Conservation (phyloP, 345 rosid species). For the Eucalyptus cloeziana region DNA sequence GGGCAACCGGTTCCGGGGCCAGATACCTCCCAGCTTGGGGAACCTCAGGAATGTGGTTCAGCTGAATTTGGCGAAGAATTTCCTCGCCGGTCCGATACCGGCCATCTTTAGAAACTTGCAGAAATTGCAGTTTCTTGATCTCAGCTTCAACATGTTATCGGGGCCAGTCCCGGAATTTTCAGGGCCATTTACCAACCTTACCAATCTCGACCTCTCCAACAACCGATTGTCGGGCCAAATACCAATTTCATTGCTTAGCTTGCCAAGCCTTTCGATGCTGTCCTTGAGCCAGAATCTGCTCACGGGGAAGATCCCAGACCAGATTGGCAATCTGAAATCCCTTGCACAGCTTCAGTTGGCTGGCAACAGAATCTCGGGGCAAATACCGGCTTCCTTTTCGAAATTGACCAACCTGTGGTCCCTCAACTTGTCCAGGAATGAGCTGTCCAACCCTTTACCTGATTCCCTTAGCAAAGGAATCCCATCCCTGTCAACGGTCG, state of each 20-base stretch:
- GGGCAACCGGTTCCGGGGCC: constrained; percentile 60
- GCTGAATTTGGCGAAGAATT: constrained; percentile 46
- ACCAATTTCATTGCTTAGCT: constrained; percentile 46
- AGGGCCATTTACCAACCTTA: constrained; percentile 36
- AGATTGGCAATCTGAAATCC: constrained; percentile 49
- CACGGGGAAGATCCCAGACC: constrained; percentile 52
- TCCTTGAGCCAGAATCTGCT: constrained; percentile 57
- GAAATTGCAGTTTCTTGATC: constrained; percentile 55
- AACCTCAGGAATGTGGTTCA: constrained; percentile 27
- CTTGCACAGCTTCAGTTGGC: constrained; percentile 58
- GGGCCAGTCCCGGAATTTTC: constrained; percentile 51
- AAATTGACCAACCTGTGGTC: constrained; percentile 67
- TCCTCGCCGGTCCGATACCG: constrained; percentile 63
- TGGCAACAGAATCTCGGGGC: constrained; percentile 54
- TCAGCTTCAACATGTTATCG: constrained; percentile 62
- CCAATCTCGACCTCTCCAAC: constrained; percentile 49
- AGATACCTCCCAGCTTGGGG: constrained; percentile 58
- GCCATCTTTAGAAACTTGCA: constrained; percentile 28
- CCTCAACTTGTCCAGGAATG: constrained; percentile 80
- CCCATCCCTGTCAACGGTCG: constrained; percentile 65
- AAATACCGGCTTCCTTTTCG: constrained; percentile 54
- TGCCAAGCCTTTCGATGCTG: constrained; percentile 41
- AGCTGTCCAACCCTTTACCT: constrained; percentile 59
- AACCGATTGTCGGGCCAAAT: constrained; percentile 53
- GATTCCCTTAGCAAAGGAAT: constrained; percentile 27